Conservation (phyloP, 2,329 filamentous ascomycete genomes). For the Thielaviopsis euricoi region DNA sequence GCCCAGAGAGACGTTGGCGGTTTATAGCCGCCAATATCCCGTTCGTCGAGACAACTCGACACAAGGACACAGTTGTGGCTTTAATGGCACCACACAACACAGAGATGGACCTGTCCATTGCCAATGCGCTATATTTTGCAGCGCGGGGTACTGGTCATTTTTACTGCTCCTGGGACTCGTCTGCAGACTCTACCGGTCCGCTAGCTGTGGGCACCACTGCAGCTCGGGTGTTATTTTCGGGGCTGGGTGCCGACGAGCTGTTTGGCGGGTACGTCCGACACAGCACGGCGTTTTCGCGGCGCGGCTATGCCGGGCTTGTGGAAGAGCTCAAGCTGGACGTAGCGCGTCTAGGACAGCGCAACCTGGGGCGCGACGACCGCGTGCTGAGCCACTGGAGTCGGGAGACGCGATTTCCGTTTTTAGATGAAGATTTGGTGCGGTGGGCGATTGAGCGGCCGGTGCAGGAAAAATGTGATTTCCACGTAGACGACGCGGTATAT, state of each 20-base stretch:
- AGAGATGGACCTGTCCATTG: slow-evolving; percentile 96
- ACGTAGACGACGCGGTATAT: slow-evolving; percentile 15
- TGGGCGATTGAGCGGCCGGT: slow-evolving; percentile 63
- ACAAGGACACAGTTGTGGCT: slow-evolving; percentile 52
- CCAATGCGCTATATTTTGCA: slow-evolving; percentile 86
- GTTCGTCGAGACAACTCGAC: slow-evolving; percentile 53
- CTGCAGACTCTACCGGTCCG: slow-evolving; percentile 11
- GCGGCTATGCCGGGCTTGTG: slow-evolving; percentile 54
- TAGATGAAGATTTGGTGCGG: slow-evolving; percentile 73
- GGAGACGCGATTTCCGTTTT: slow-evolving; percentile 77
- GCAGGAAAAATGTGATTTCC: slow-evolving; percentile 77
- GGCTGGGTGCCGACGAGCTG: slow-evolving; percentile 86
- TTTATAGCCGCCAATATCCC: slow-evolving; percentile 73
- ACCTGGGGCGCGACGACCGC: slow-evolving; percentile 83
- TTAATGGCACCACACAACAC: slow-evolving; percentile 90
- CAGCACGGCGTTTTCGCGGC: slow-evolving; percentile 52
- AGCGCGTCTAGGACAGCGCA: slow-evolving; percentile 73
- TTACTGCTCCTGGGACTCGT: background rate
- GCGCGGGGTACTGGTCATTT: slow-evolving; percentile 49
- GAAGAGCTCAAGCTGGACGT: slow-evolving; percentile 79
- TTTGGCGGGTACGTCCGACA: slow-evolving; percentile 90
- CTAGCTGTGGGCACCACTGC: slow-evolving; percentile 41
- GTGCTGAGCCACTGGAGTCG: slow-evolving; percentile 78
- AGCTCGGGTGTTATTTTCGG: slow-evolving; percentile 75
- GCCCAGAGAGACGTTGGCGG: slow-evolving; percentile 59